phyloP scores from a whole-genome alignment of 768 basidiomycete genomes.

The Gloeopeniophorella convolvens region DNA sequence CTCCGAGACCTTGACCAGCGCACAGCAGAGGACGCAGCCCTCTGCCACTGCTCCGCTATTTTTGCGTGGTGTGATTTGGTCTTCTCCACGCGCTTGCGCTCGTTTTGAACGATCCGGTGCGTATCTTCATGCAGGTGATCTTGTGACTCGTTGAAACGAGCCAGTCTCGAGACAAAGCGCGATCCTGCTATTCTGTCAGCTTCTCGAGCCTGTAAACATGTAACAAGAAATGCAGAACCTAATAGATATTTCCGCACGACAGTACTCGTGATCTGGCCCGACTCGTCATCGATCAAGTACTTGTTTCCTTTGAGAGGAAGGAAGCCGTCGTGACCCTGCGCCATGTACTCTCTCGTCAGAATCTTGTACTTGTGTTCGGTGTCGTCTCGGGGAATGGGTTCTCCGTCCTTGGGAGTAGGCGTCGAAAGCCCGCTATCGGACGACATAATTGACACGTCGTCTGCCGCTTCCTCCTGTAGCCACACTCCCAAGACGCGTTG shows the following conservation, averaged over 20 bases:
- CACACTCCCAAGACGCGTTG: conserved; percentile 70
- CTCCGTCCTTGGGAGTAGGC: conserved; percentile 38
- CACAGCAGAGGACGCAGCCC: conserved; percentile 35
- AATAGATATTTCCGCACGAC: conserved; percentile 82
- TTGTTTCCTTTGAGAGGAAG: conserved; percentile 53
- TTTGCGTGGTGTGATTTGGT: conserved; percentile 21
- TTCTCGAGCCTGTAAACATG: background rate
- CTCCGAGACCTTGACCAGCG: conserved; percentile 41
- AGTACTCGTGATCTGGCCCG: conserved; percentile 68
- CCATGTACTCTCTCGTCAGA: conserved; percentile 85
- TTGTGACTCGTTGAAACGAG: conserved; percentile 31
- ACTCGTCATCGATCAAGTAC: conserved; percentile 78
- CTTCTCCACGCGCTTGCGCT: conserved; percentile 29
- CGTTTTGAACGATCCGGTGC: conserved; percentile 38
- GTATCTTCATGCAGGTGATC: conserved; percentile 40
- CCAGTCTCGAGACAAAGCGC: conserved; percentile 64
- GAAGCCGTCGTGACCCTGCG: conserved; percentile 80
- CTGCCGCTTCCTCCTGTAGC: conserved; percentile 35
- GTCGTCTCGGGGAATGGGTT: conserved; percentile 44
- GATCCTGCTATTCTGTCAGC: conserved; percentile 41
- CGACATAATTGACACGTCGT: conserved; percentile 11
- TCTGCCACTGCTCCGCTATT: conserved; percentile 42
- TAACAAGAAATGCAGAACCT: conserved; percentile 36
- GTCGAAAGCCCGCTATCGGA: conserved; percentile 19
- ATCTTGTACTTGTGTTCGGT: conserved; percentile 63